Evolutionary conservation across 805 yeast species (phyloP).

Genomic region (Grigorovia jiainica): DNA sequence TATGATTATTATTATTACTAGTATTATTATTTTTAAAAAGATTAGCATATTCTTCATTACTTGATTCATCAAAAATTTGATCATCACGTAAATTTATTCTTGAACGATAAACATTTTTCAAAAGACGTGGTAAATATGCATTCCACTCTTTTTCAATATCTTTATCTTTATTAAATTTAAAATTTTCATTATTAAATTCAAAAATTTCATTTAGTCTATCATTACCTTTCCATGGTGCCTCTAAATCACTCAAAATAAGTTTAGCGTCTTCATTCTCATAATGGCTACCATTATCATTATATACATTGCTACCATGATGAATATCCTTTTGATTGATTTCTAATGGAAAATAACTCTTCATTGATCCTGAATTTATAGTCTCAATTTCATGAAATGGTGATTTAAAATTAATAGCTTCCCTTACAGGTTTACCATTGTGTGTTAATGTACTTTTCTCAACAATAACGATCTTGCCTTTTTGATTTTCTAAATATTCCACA

Average conservation of each 20-base stretch:
- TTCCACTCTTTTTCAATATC: constrained; percentile 26
- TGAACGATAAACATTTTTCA: not conserved
- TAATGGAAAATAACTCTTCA: not conserved
- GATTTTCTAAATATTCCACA: constrained; percentile 5
- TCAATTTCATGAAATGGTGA: not conserved
- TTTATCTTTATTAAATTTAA: constrained; percentile 6
- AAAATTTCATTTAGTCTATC: constrained; percentile 48
- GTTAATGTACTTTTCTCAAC: not conserved
- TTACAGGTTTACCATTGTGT: not conserved
- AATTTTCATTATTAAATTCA: constrained; percentile 15
- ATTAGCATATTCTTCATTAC: not conserved
- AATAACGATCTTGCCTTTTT: not conserved
- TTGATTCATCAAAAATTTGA: not conserved
- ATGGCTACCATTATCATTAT: not conserved
- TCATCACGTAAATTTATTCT: constrained; percentile 19
- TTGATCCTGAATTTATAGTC: not conserved
- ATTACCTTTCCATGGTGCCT: constrained; percentile 64
- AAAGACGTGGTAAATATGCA: constrained; percentile 19
- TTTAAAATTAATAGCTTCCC: not conserved
- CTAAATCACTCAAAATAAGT: constrained; percentile 32
- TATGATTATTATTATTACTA: not conserved
- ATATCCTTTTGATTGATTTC: not conserved
- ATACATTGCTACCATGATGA: not conserved
- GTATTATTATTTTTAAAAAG: not conserved
- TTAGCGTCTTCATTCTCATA: constrained; percentile 8